Base-by-base conservation (phyloP, 768 basidiomycete genomes). In the Panaeolus papilionaceus region DNA sequence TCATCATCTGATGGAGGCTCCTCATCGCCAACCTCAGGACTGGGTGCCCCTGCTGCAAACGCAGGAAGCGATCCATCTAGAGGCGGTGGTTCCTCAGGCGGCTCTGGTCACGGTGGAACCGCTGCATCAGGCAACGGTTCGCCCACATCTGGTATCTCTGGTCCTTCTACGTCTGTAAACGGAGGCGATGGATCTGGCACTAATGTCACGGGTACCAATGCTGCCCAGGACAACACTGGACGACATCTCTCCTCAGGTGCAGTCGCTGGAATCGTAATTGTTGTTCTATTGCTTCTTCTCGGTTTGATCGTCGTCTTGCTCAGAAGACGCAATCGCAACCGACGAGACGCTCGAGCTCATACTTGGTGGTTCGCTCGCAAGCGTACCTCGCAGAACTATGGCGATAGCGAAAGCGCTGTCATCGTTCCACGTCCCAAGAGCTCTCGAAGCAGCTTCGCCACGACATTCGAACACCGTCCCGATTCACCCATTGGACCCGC, bases 361-460 rank as follows among this genome's bases (percentile, higher is more conserved):
- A 71, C 71, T 8, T 87, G 86, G 86, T 86, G 86, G 84, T 80
- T 80, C 65, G 67, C 74, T 10, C 70, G 78, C 11, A 71, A 76
- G 26, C 65, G 71, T 12, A 68, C 62, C 18, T 76, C 73, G 8
- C 71, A 75, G 38, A 71, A 61, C 1, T 77, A 78, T 40, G 75
- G 73, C 4, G 78, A 80, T 23, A 69, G 72, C 62, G 70, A 69
- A 42, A 66, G 66, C 38, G 65, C 71, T 51, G 73, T 71, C 42
- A 64, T 68, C 2, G 65, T 68, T 16, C 45, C 64, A 14, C 78
- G 78, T 64, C 73, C 75, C 23, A 69, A 66, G 51, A 82, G 78
- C 61, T 75, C 79, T 2, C 82, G 88, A 62, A 90, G 89, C 75
- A 90, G 89, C 77, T 91, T 90, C 63, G 90, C 83, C 18, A 90